Percentiles rank a stretch among this genome's conserved stretches.
Evolutionary conservation across 371 early-diverging fungal species (phyloP).

Genomic region (Rhizopus microsporus): DNA sequence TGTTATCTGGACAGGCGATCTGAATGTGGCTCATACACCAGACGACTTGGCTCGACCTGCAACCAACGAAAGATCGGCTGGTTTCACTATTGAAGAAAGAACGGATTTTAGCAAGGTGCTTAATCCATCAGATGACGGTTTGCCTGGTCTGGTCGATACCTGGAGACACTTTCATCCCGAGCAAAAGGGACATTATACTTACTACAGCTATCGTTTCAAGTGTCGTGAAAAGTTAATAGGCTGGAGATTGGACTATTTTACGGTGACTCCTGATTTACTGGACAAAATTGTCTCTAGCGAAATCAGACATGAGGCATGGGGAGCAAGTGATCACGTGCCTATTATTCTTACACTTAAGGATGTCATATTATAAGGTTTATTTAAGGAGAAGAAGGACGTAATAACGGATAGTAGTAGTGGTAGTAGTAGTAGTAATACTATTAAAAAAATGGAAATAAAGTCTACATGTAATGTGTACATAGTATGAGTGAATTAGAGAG

Average conservation of each 20-base stretch:
- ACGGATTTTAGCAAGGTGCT: constrained; percentile 69
- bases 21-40: constrained; percentile 87
- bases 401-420: neutral
- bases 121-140: constrained; percentile 33
- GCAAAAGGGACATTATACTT: constrained; percentile 73
- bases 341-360: constrained; percentile 64
- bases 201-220: constrained; percentile 78
- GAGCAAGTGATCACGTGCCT: constrained; percentile 92
- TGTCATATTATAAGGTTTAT: constrained; percentile 8
- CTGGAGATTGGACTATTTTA: constrained; percentile 92
- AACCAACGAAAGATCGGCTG: constrained; percentile 77
- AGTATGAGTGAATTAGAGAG: constrained; percentile 8
- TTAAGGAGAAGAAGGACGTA: neutral
- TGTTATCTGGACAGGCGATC: constrained; percentile 86
- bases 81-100: constrained; percentile 87
- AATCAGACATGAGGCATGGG: constrained; percentile 81
- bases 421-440: neutral
- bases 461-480: neutral
- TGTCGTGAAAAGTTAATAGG: constrained; percentile 77
- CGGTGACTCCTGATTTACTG: constrained; percentile 64
- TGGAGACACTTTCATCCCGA: constrained; percentile 79
- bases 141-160: constrained; percentile 69
- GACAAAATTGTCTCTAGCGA: constrained; percentile 64
- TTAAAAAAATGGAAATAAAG: constrained; percentile 10
- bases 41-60: constrained; percentile 84